These are phyloP conservation scores for Ceratobasidium sp. DNA, from an alignment of 1,284 basidiomycete genomes.

Conservation along the genomic window DNA sequence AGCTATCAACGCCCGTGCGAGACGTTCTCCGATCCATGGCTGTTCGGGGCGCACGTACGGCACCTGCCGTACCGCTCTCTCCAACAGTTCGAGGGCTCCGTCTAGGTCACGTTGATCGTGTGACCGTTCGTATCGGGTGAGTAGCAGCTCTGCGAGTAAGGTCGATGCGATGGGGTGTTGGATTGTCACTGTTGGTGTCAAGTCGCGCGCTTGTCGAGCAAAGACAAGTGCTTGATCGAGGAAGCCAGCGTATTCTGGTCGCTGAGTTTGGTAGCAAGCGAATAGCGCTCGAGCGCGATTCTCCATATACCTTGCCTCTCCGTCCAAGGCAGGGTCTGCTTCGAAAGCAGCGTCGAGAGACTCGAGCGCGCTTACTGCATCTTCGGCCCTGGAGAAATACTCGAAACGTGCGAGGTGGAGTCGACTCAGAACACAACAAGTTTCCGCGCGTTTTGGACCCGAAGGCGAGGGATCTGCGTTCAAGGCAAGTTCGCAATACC, in stretches of 20 bases:
- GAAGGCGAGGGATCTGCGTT: background rate
- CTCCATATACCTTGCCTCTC: constrained; percentile 1
- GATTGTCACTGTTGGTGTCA: background rate
- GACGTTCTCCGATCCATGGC: constrained; percentile 18
- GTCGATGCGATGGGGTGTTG: constrained; percentile 14
- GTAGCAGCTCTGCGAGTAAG: constrained; percentile 12
- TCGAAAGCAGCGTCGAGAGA: constrained; percentile 1
- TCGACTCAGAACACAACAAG: background rate
- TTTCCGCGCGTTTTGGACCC: background rate
- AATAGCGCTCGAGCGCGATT: constrained; percentile 1
- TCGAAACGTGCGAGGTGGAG: constrained; percentile 24
- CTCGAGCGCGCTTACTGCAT: constrained; percentile 4
- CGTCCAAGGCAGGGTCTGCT: background rate
- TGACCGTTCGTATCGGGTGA: constrained; percentile 23
- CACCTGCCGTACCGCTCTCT: constrained; percentile 7
- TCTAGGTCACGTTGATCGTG: background rate
- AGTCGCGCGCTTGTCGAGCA: too few relatives aligned
- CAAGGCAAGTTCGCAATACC: too few relatives aligned
- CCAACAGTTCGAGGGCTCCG: background rate
- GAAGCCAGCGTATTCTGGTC: background rate
- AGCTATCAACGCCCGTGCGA: constrained; percentile 16
- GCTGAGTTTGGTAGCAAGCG: constrained; percentile 16
- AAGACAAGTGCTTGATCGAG: background rate
- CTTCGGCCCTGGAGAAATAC: background rate
- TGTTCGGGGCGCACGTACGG: constrained; percentile 16